Base-by-base conservation (phyloP, 257 asterid genomes). In the Solanum boliviense region DNA sequence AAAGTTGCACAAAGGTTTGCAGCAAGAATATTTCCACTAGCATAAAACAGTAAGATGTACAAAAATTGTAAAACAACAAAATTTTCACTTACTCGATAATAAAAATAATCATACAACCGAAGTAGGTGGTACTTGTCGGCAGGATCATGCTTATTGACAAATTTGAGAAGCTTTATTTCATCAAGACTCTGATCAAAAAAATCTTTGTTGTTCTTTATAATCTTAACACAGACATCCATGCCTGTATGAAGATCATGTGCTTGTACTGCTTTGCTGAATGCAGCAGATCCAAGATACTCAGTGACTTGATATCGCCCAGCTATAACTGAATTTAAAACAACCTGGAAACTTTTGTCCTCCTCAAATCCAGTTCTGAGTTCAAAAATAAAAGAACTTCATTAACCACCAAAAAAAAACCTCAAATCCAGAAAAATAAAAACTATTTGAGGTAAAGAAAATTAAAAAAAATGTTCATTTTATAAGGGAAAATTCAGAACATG, bases 271-370 rank as follows among this genome's bases (percentile, higher is more conserved):
- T 89, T 89, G 82, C 91, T 89, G 74, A 89, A 89, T 70, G 91
- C 91, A 82, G 91, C 89, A 67, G 91, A 89, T 72, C 91, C 91
- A 73, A 89, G 91, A 48, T 89, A 89, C 91, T 89, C 91, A 9
- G 91, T 89, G 27, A 89, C 91, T 68, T 89, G 91, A 89, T 89
- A 89, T 70, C 91, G 87, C 16, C 91, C 91, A 79, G 91, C 91
- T 78, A 89, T 86, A 13, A 89, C 89, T 86, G 91, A 89, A 82
- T 89, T 86, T 41, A 89, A 73, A 52, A 89, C 89, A 52, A 89
- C 91, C 44, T 89, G 87, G 75, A 89, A 89, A 86, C 87, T 87
- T 70, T 89, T 89, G 86, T 89, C 89, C 87, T 89, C 91, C 89
- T 89, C 91, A 84, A 89, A 89, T 4, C 89, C 91, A 86, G 91